Base-by-base conservation (phyloP, 2,329 filamentous ascomycete species). In the Colletotrichum chlorophyti region DNA sequence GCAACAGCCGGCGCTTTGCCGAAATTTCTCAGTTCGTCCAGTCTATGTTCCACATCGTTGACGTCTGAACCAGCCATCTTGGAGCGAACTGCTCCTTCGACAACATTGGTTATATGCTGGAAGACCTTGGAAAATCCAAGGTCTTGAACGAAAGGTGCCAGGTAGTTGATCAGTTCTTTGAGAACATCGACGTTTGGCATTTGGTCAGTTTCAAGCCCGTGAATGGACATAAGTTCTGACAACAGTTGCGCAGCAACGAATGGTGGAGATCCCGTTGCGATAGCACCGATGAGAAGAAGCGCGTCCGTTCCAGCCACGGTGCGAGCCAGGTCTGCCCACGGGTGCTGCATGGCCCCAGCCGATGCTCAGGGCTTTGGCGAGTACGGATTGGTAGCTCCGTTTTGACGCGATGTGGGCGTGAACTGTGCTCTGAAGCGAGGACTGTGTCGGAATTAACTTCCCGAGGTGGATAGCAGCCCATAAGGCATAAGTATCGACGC, bases 121-220 rank as follows among this genome's bases (percentile, higher is more conserved):
- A 55, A 2, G 5, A 51, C 45, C 6, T 55, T 50, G 1, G 15
- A 14, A 3, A 55, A 55, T 1, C 53, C 53, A 1, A 55, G 23
- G 2, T 38, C 31, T 1, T 51, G n/a, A 3, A 50, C 38, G 5
- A 55, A 50, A 0, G 53, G 45, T 0, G 10, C 12, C 2, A 50
- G 4, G 1, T 55, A 43, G 0, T 14, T 3, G 0, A 32, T 23
- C 4, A 50, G n/a, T 0, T n/a, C 31, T 3, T 42, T 50, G 5
- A 55, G 12, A 0, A 55, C 45, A 7, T 50, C 53, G 2, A 37
- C 15, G 2, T 4, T 43, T 0, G 53, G 53, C 2, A 15, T 7
- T 11, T 8, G 14, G 0, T 50, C 53, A 0, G 24, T 6, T 3
- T 32, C 38, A 0, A 43, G 17, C 4, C 37, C 45, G 4, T 14